Base-by-base conservation (phyloP, 1,284 basidiomycete genomes). In the Pseudozyma thailandica region DNA sequence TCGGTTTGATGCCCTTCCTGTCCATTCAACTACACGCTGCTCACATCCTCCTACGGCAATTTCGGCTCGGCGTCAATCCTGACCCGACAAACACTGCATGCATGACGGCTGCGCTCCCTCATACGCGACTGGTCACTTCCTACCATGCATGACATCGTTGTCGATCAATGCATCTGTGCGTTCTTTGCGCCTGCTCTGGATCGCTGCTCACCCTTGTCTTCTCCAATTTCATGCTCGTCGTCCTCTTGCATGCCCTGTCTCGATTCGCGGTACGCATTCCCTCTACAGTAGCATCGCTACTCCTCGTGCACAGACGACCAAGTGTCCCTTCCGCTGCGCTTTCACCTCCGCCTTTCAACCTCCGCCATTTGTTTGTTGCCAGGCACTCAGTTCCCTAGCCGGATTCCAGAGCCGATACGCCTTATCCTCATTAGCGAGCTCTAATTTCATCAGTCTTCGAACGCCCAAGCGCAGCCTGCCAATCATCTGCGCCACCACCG, bases 281-380 rank as follows among this genome's bases (percentile, higher is more conserved):
- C n/a, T n/a, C 38, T 48, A 15, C 18, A 33, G 27, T 39, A 39
- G 25, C 50, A 35, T 37, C 28, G 4, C 44, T 13, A 33, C 25
- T 44, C n/a, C 51, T 6, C 35, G 23, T 25, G 8, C 28, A 52
- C 41, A 44, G 31, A 20, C 43, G 27, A 27, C 26, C 46, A 51
- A 54, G 50, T 45, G 39, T 26, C 26, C 27, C 43, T 28, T 38
- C 50, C 35, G 23, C 31, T 49, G 42, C 51, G 44, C 43, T 30
- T 41, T 25, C 13, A 13, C 43, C 16, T 28, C 38, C 26, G 18
- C 15, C 7, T 31, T 43, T 43, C 44, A 49, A 37, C 47, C 54
- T 57, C 48, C 39, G 47, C 41, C 43, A 31, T 65, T 55, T 59
- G 62, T 65, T 65, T 65, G 62, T 65, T 65, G 53, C 54, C 28